A percentile compares a stretch with the other conserved stretches of the same genome.
Conservation (phyloP, 306 rosid genomes). For the Fagus sylvatica region DNA sequence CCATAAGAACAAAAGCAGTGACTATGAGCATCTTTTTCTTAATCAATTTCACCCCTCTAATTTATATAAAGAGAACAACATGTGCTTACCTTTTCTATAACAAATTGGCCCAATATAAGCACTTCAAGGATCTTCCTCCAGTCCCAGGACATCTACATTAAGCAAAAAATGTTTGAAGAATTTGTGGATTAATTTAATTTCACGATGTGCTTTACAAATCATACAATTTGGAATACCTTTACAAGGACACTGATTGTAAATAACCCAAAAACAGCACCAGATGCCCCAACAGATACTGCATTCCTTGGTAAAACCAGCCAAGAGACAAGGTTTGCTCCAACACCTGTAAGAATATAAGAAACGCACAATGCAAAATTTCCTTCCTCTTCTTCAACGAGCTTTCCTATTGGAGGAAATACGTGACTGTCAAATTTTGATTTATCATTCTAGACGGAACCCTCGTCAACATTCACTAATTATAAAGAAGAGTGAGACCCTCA, state of each 20-base stretch:
- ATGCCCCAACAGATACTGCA: constrained; percentile 92
- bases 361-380: constrained; percentile 92
- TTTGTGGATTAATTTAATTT: background rate
- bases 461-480: constrained; percentile 2
- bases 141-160: constrained; percentile 89
- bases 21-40: background rate
- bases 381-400: constrained; percentile 99
- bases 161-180: constrained; percentile 2
- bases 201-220: background rate
- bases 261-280: constrained; percentile 96
- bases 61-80: background rate
- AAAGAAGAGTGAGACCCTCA: constrained; percentile 45
- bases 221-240: constrained; percentile 54
- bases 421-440: constrained; percentile 11
- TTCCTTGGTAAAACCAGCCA: constrained; percentile 91
- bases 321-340: constrained; percentile 92
- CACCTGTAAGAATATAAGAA: constrained; percentile 84
- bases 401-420: constrained; percentile 49
- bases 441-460: constrained; percentile 1
- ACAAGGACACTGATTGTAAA: constrained; percentile 89
- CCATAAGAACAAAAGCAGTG: too few species aligned
- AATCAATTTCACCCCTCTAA: background rate
- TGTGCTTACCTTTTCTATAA: constrained; percentile 73
- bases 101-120: constrained; percentile 94
- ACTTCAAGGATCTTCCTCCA: constrained; percentile 99